These are phyloP conservation scores for Penicillium occitanis DNA, from an alignment of 2,329 filamentous ascomycete genomes.

Conservation along the genomic window DNA sequence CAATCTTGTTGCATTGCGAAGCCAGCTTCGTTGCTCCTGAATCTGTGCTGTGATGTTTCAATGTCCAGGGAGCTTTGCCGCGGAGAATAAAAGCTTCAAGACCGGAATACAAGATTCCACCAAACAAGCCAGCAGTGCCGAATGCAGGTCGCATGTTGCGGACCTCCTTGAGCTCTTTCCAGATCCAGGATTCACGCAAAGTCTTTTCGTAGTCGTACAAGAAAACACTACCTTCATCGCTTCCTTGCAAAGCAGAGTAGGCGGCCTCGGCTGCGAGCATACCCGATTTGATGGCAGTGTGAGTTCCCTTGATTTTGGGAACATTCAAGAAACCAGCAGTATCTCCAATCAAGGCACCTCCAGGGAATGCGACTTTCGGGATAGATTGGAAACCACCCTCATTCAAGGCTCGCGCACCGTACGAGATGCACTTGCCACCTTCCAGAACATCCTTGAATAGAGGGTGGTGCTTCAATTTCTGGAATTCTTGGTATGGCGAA, in stretches of 20 bases:
- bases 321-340: slow-evolving; percentile 96
- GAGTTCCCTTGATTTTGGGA: slow-evolving; percentile 97
- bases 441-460: slow-evolving; percentile 83
- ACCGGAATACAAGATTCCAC: slow-evolving; percentile 88
- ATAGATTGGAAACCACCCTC: slow-evolving; percentile 98
- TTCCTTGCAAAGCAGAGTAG: slow-evolving; percentile 67
- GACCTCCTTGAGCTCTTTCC: slow-evolving; percentile 91
- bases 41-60: slow-evolving; percentile 80
- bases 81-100: slow-evolving; percentile 85
- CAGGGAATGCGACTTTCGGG: slow-evolving; percentile 93
- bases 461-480: slow-evolving; percentile 98
- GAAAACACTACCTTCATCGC: slow-evolving; percentile 72
- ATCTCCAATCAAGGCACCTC: slow-evolving; percentile 92
- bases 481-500: slow-evolving; percentile 92
- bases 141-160: slow-evolving; percentile 98
- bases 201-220: slow-evolving; percentile 91
- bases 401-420: slow-evolving; percentile 84
- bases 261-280: slow-evolving; percentile 94
- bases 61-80: slow-evolving; percentile 85
- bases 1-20: slow-evolving; percentile 79
- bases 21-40: slow-evolving; percentile 76
- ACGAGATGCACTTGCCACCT: slow-evolving; percentile 95
- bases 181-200: slow-evolving; percentile 81
- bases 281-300: slow-evolving; percentile 95
- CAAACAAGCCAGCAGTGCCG: slow-evolving; percentile 81